phyloP scores from a whole-genome alignment of 2,329 filamentous ascomycete genomes.

The Xylariaceae sp. region DNA sequence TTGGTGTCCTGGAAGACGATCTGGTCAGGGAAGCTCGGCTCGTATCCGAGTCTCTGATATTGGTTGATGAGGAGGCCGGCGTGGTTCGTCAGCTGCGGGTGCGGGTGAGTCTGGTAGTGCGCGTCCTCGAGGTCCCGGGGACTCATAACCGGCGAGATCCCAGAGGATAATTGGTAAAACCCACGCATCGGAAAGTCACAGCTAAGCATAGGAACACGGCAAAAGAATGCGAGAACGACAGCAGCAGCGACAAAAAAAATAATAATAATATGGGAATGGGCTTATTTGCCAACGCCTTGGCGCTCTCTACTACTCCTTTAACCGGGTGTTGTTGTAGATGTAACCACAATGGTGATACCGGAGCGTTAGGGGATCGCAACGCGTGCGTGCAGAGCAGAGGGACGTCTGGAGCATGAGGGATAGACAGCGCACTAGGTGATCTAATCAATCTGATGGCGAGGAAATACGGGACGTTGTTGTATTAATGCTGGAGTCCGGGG shows the following conservation, averaged over 20 bases:
- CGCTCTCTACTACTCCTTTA: slow-evolving; percentile 6
- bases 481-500: slow-evolving; percentile 1
- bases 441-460: background rate
- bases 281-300: slow-evolving; percentile 1
- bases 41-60: slow-evolving; percentile 46
- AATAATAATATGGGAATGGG: background rate
- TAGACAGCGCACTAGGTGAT: background rate
- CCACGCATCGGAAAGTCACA: slow-evolving; percentile 43
- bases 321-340: background rate
- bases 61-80: slow-evolving; percentile 36
- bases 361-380: background rate
- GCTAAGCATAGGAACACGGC: slow-evolving; percentile 14
- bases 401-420: background rate
- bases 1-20: slow-evolving; percentile 45
- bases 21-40: slow-evolving; percentile 46
- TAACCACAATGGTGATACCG: slow-evolving; percentile 2
- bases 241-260: too few relatives aligned
- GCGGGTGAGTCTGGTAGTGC: slow-evolving; percentile 34
- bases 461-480: slow-evolving; percentile 2
- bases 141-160: slow-evolving; percentile 35
- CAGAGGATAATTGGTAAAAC: slow-evolving; percentile 51
- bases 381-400: background rate
- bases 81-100: slow-evolving; percentile 29
- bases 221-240: background rate
- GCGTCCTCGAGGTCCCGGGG: slow-evolving; percentile 41